Evolutionary conservation across 345 rosid genomes (phyloP).

Genomic region (Capsella bursapastoris): DNA sequence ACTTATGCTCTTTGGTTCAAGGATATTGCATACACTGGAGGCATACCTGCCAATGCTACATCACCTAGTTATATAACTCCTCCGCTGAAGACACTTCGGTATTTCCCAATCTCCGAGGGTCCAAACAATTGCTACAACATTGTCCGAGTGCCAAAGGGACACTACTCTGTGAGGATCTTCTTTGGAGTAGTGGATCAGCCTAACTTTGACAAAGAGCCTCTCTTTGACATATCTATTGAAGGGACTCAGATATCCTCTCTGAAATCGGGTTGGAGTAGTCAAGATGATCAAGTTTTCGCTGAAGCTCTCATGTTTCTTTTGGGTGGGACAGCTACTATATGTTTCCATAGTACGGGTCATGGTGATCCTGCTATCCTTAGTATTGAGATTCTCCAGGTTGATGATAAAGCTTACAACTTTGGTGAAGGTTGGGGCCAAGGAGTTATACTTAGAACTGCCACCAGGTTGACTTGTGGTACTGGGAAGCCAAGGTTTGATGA

Average conservation of each 20-base stretch:
- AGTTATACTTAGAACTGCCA: conserved; percentile 69
- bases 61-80: conserved; percentile 66
- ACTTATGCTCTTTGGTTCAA: conserved; percentile 86
- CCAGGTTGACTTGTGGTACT: conserved; percentile 80
- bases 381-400: conserved; percentile 89
- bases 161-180: conserved; percentile 81
- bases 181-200: conserved; percentile 58
- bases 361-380: conserved; percentile 92
- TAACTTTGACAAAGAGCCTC: conserved; percentile 70
- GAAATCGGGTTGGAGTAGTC: conserved; percentile 81
- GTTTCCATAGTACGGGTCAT: conserved; percentile 98
- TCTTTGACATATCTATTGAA: conserved; percentile 87
- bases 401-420: conserved; percentile 72
- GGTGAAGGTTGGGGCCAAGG: conserved; percentile 63
- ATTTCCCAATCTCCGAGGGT: conserved; percentile 88
- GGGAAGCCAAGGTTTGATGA: conserved; percentile 69
- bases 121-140: conserved; percentile 89
- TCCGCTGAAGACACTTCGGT: conserved; percentile 73
- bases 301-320: conserved; percentile 78
- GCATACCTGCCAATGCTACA: conserved; percentile 71
- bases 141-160: conserved; percentile 73
- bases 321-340: conserved; percentile 71
- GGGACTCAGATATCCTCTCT: conserved; percentile 85
- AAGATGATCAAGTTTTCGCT: conserved; percentile 79
- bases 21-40: conserved; percentile 95